These are phyloP conservation scores for Sicyos baderoa DNA, from an alignment of 306 rosid species.

Conservation along the genomic window DNA sequence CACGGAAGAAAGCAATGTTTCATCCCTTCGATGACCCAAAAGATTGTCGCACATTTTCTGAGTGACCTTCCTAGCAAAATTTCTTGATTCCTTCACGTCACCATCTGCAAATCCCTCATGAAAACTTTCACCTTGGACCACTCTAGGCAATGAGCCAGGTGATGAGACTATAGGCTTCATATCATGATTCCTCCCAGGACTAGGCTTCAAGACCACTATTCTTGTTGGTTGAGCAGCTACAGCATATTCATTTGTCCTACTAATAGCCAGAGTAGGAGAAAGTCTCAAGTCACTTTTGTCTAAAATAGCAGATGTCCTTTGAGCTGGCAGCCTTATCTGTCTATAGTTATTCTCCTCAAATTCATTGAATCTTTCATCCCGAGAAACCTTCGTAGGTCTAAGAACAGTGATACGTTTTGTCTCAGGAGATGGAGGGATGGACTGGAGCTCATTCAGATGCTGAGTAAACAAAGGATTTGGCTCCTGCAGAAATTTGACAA, in stretches of 20 bases:
- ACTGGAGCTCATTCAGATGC: slow-evolving; percentile 43
- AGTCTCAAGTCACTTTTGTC: slow-evolving; percentile 36
- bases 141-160: slow-evolving; percentile 43
- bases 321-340: slow-evolving; percentile 30
- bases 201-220: slow-evolving; percentile 84
- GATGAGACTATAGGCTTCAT: slow-evolving; percentile 45
- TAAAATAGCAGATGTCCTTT: slow-evolving; percentile 36
- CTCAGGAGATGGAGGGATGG: slow-evolving; percentile 44
- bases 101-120: slow-evolving; percentile 40
- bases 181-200: slow-evolving; percentile 49
- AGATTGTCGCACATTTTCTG: slow-evolving; percentile 47
- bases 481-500: slow-evolving; percentile 56
- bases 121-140: slow-evolving; percentile 32
- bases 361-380: slow-evolving; percentile 32
- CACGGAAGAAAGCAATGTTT: slow-evolving; percentile 49
- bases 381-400: slow-evolving; percentile 68
- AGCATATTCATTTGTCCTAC: slow-evolving; percentile 45
- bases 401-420: slow-evolving; percentile 69
- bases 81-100: slow-evolving; percentile 43
- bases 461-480: slow-evolving; percentile 43
- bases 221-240: slow-evolving; percentile 51
- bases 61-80: slow-evolving; percentile 42
- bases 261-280: slow-evolving; percentile 26
- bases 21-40: slow-evolving; percentile 54
- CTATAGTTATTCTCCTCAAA: slow-evolving; percentile 39